Evolutionary conservation across 768 basidiomycete genomes (phyloP).

Genomic region (Boletus rubropictus): DNA sequence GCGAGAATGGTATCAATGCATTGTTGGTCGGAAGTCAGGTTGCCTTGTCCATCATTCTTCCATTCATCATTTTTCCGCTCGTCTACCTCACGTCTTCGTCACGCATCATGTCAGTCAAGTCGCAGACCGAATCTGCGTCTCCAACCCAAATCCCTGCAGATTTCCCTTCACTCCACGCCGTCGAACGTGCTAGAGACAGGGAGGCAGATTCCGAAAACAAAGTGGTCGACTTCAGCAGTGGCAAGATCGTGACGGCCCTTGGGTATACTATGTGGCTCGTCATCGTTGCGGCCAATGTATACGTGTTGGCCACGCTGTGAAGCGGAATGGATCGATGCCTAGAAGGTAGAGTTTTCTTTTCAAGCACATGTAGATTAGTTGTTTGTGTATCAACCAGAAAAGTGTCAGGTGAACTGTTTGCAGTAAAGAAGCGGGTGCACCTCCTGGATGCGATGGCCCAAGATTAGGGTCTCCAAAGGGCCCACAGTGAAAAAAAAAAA

Average conservation of each 20-base stretch:
- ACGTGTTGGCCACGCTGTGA: constrained; percentile 60
- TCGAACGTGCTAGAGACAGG: background rate
- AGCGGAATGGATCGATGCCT: background rate
- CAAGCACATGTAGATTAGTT: too few species aligned
- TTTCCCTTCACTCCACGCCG: background rate
- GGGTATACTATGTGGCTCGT: constrained; percentile 60
- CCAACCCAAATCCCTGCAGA: background rate
- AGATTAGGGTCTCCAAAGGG: too few species aligned
- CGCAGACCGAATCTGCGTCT: background rate
- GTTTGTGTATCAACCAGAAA: too few species aligned
- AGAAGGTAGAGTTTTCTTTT: background rate
- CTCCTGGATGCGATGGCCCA: too few species aligned
- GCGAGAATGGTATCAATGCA: constrained; percentile 61
- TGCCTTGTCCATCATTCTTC: constrained; percentile 73
- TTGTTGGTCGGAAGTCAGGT: constrained; percentile 88
- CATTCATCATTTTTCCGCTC: constrained; percentile 80
- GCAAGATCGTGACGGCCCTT: constrained; percentile 42
- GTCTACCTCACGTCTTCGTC: constrained; percentile 66
- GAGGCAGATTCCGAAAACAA: constrained; percentile 27
- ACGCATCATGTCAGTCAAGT: constrained; percentile 61
- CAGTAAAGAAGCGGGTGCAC: too few species aligned
- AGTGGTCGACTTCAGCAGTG: constrained; percentile 59
- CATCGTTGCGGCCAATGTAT: constrained; percentile 66
- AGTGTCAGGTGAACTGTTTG: too few species aligned
- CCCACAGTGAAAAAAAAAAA: too few species aligned